phyloP scores from a whole-genome alignment of 2,329 filamentous ascomycete species.

The Curvularia sp. region DNA sequence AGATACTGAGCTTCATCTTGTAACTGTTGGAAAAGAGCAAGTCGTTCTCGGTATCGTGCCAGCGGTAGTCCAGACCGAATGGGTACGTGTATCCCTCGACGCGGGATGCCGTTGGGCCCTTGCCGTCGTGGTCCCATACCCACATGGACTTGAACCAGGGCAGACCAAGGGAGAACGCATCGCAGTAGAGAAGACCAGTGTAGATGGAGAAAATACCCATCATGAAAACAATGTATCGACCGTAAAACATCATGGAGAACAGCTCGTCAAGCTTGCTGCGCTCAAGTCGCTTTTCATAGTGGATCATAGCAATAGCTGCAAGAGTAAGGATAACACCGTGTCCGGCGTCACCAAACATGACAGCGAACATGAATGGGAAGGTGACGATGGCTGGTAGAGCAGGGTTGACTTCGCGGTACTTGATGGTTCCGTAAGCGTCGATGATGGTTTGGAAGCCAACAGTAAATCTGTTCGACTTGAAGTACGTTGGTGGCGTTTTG shows the following conservation, averaged over 20 bases:
- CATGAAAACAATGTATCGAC: slow-evolving; percentile 96
- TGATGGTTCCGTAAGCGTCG: slow-evolving; percentile 96
- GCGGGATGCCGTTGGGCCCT: slow-evolving; percentile 68
- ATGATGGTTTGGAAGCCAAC: slow-evolving; percentile 99
- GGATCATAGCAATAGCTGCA: slow-evolving; percentile 89
- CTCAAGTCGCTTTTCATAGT: slow-evolving; percentile 85
- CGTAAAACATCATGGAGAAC: slow-evolving; percentile 98
- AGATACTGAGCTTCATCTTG: slow-evolving; percentile 99
- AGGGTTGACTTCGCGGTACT: slow-evolving; percentile 96
- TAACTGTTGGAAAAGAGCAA: slow-evolving; percentile 96
- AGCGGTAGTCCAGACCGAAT: slow-evolving; percentile 93
- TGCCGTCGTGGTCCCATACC: slow-evolving; percentile 77
- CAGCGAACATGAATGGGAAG: slow-evolving; percentile 98
- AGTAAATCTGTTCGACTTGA: slow-evolving; percentile 98
- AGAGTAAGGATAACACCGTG: slow-evolving; percentile 89
- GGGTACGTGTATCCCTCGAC: slow-evolving; percentile 85
- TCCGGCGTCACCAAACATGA: slow-evolving; percentile 99
- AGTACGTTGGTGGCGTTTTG: slow-evolving; percentile 95
- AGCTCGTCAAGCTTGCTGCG: slow-evolving; percentile 94
- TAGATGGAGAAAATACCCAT: slow-evolving; percentile 98
- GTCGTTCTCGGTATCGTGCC: slow-evolving; percentile 95
- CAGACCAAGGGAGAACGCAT: slow-evolving; percentile 92
- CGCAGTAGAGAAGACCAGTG: slow-evolving; percentile 97
- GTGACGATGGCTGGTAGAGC: slow-evolving; percentile 94
- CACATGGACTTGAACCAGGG: slow-evolving; percentile 89